Conservation (phyloP, 2,329 filamentous ascomycete species). For the Calonectria pseudoreteaudii region DNA sequence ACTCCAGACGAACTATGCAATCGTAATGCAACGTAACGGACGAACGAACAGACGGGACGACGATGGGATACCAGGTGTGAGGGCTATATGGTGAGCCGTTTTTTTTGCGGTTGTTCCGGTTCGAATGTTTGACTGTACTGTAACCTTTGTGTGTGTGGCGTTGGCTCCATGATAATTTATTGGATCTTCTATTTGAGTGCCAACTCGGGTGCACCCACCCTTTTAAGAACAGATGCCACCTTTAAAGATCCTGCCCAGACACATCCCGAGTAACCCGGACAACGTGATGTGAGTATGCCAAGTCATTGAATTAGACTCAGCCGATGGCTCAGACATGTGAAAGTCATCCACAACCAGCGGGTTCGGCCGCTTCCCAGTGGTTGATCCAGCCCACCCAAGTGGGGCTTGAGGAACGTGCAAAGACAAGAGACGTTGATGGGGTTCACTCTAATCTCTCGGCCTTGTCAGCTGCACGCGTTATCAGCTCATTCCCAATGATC, state of each 20-base stretch:
- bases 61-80: constrained; percentile 39
- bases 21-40: constrained; percentile 15
- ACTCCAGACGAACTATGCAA: constrained; percentile 11
- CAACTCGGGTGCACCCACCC: not conserved
- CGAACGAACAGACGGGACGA: constrained; percentile 14
- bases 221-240: constrained; percentile 23
- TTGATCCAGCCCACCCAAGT: constrained; percentile 15
- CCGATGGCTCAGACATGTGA: constrained; percentile 24
- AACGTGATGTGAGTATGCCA: constrained; percentile 22
- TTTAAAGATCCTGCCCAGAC: constrained; percentile 16
- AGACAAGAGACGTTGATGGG: constrained; percentile 10
- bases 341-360: constrained; percentile 14
- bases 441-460: not conserved
- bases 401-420: constrained; percentile 6
- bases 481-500: not conserved
- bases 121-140: constrained; percentile 37
- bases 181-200: constrained; percentile 32
- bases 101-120: constrained; percentile 16
- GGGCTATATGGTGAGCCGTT: constrained; percentile 12
- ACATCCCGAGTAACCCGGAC: constrained; percentile 15
- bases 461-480: not conserved
- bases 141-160: constrained; percentile 37
- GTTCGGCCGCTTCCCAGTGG: not conserved
- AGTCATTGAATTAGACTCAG: constrained; percentile 22
- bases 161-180: constrained; percentile 41